Base-by-base conservation (phyloP, 106 monocot genomes). In the Hemerocallis citrina region DNA sequence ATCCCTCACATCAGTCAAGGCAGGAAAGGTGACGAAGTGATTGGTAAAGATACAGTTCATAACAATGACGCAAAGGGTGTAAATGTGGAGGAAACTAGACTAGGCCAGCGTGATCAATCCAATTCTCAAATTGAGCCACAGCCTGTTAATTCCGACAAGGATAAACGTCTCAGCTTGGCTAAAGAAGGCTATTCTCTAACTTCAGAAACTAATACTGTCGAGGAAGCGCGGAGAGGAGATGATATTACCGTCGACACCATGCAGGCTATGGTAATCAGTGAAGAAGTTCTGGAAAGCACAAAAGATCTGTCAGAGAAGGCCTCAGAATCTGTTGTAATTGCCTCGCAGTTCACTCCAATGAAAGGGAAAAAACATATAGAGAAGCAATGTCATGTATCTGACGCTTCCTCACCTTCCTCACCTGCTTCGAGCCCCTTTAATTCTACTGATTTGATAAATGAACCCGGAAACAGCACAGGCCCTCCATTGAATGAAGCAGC, bases 361-460 rank as follows among this genome's bases (percentile, higher is more conserved):
- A 93, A 82, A 64, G 64, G 59, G 41, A 88, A 74, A 50, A 79
- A 76, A 58, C 75, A 75, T 55, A 79, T 70, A 69, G 58, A 44
- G 43, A 81, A 80, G 46, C 64, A 66, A 19, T 43, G 62, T 37
- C 82, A 78, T 59, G 24, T 48, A 46, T 72, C 71, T 31, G 55
- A 34, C 5, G 59, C 67, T 32, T 75, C 68, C 16, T 73, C 85
- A 20, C 71, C 82, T 48, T 62, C 77, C 25, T 80, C 89, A 10
- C 74, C 89, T 36, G 62, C 76, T 45, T 59, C 41, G 24, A 74
- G 73, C 72, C 67, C 75, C 38, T 79, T 68, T 15, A 78, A 78
- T 60, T 81, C 76, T 15, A 47, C 61, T 21, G 84, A 79, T 52
- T 90, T 76, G 68, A 69, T 57, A 36, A 73, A 87, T 72, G 90